These are phyloP conservation scores for Beauveria sp. DNA, from an alignment of 2,329 filamentous ascomycete genomes.

Conservation along the genomic window DNA sequence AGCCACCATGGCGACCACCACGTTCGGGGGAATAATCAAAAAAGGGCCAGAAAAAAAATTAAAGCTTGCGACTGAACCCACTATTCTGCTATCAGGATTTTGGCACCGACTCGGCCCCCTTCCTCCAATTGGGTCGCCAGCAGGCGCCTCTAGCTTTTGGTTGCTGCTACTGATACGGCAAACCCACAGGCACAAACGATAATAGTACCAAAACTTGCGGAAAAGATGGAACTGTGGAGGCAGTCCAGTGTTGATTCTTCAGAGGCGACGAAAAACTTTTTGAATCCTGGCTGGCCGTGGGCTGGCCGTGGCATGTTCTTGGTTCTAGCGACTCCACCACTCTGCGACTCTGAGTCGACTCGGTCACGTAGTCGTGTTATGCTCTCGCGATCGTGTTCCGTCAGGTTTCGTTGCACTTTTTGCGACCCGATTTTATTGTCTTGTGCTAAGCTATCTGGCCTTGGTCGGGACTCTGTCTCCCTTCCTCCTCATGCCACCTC, in stretches of 20 bases:
- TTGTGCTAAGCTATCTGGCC: constrained; percentile 5
- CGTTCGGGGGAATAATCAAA: neutral
- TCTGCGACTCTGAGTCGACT: neutral
- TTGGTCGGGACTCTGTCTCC: neutral
- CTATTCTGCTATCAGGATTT: constrained; percentile 3
- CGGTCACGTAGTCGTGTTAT: neutral
- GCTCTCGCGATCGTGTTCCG: neutral
- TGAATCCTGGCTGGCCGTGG: neutral
- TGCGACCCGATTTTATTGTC: constrained; percentile 11
- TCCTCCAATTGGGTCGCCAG: constrained; percentile 1
- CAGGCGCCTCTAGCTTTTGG: neutral
- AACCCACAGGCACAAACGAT: neutral
- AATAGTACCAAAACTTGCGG: neutral
- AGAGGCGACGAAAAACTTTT: neutral
- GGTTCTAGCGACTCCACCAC: neutral
- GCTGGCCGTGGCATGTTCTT: neutral
- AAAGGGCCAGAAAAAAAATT: neutral
- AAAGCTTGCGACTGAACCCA: neutral
- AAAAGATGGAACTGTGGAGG: constrained; percentile 3
- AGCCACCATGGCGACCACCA: neutral
- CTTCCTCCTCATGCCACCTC: neutral
- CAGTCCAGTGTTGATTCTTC: neutral
- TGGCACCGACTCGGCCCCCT: neutral
- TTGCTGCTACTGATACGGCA: neutral
- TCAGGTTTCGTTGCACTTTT: constrained; percentile 1